phyloP scores from a whole-genome alignment of 73 alveolate genomes.

The Stentor coeruleus region DNA sequence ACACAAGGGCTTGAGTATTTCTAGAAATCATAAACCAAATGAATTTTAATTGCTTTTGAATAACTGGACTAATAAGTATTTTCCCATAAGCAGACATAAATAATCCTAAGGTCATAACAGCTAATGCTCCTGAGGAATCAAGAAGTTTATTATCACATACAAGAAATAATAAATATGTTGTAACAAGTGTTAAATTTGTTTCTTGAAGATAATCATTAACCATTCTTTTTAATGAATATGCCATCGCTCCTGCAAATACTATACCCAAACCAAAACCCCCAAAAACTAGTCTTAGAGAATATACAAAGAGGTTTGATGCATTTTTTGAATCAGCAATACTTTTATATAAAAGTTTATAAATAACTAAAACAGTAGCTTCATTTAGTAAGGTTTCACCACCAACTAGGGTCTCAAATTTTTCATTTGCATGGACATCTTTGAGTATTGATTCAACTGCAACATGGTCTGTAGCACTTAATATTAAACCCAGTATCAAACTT shows the following conservation, averaged over 20 bases:
- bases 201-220: slow-evolving; percentile 54
- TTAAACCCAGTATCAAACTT: slow-evolving; percentile 63
- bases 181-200: slow-evolving; percentile 47
- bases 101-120: slow-evolving; percentile 52
- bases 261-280: slow-evolving; percentile 65
- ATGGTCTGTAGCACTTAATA: slow-evolving; percentile 68
- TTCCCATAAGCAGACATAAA: slow-evolving; percentile 58
- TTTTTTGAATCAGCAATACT: slow-evolving; percentile 28
- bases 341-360: slow-evolving; percentile 48
- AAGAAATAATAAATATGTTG: slow-evolving; percentile 50
- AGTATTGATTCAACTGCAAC: slow-evolving; percentile 67
- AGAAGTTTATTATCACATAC: slow-evolving; percentile 45
- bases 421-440: slow-evolving; percentile 67
- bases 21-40: slow-evolving; percentile 50
- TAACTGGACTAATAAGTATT: slow-evolving; percentile 47
- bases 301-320: not conserved
- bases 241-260: slow-evolving; percentile 36
- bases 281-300: slow-evolving; percentile 24
- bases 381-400: slow-evolving; percentile 70
- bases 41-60: slow-evolving; percentile 42
- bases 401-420: slow-evolving; percentile 50
- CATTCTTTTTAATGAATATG: slow-evolving; percentile 53
- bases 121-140: slow-evolving; percentile 55
- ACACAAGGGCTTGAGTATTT: slow-evolving; percentile 50
- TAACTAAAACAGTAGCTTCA: slow-evolving; percentile 65